Evolutionary conservation across 345 rosid genomes (phyloP), one percentile per base, ranked within the genome.

Genomic region (Murraya paniculata): DNA sequence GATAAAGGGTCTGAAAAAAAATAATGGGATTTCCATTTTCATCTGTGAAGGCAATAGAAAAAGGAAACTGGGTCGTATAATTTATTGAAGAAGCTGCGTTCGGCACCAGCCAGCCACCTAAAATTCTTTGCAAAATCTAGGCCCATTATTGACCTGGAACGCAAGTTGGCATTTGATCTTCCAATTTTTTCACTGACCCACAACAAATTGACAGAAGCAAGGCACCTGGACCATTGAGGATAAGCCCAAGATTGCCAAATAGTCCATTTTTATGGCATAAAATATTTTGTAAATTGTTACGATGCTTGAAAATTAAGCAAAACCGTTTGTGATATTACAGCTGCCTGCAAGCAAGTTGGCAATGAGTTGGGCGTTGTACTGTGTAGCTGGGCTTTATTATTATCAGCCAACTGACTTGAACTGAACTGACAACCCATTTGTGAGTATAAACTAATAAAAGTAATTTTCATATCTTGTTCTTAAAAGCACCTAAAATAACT

Each of bases 121-220:
- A 76, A 76, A 50, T 66, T 59, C 73, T 39, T 67, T 30, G 35
- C 69, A 55, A 64, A 76, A 2, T 18, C 31, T 60, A 69, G 72
- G 73, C 82, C 83, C 79, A 81, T 79, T 21, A 57, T 74, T 79
- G 78, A 67, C 62, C 36, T 71, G 27, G n/a, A 68, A 64, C 58
- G 45, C 27, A 53, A 25, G 39, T 38, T 2, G 68, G 72, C 60
- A 70, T 68, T 57, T 18, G 38, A 25, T 41, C 7, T 13, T 28
- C 16, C 11, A 58, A 60, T 53, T n/a, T 14, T 4, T 3, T 33
- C 64, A 76, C 14, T 56, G 65, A 35, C 68, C 69, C 78, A 77
- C 73, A 53, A 53, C 2, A 71, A 77, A 71, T 74, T 70, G 86
- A 79, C 76, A 59, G 78, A 69, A n/a, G n/a, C n/a, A n/a, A n/a